Evolutionary conservation across 305 asterid species (phyloP), one percentile per base, ranked within the genome.

Genomic region (Plantago rigida): DNA sequence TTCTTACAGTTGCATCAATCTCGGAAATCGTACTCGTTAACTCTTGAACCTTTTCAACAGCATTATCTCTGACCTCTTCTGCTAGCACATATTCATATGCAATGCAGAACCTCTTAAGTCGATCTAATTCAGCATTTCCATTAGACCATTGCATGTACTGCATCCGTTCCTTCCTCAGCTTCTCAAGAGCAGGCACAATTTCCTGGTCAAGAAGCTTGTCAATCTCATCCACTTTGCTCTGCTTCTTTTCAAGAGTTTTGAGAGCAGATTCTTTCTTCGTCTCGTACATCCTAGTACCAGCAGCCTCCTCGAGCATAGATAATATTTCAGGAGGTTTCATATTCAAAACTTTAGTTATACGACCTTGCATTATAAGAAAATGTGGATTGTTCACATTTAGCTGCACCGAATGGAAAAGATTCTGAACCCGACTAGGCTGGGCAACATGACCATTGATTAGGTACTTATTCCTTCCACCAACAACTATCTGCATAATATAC

Each of bases 221-320:
- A n/a, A 88, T 92, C 80, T 92, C 99, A 71, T 92, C 94, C 59
- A 92, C 96, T 76, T 88, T 92, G 69, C 93, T 73, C 67, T 92
- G 99, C 76, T 92, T 92, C 84, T 92, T 92, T 77, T 92, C 98
- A 50, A 92, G 98, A 17, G 96, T 92, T 82, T 92, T 92, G 49
- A 92, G 78, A 62, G 98, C 96, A 75, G 98, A 89, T 75, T 88
- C 98, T 75, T 92, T 92, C 84, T 92, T 92, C 14, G 89, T 92
- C 65, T 92, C 99, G 13, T 88, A 92, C 99, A 92, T 92, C 82
- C 99, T 86, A n/a, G 99, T 92, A 62, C 99, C 99, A 31, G 99
- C 94, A 70, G 98, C 98, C 79, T 91, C 98, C 77, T 91, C 98
- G 13, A 91, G 98, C 96, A 91, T 91, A 64, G 99, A 92, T 77